Evolutionary conservation across 352 stramenopile species (phyloP), one percentile per base, ranked within the genome.

Genomic region (Plasmopara muralis): DNA sequence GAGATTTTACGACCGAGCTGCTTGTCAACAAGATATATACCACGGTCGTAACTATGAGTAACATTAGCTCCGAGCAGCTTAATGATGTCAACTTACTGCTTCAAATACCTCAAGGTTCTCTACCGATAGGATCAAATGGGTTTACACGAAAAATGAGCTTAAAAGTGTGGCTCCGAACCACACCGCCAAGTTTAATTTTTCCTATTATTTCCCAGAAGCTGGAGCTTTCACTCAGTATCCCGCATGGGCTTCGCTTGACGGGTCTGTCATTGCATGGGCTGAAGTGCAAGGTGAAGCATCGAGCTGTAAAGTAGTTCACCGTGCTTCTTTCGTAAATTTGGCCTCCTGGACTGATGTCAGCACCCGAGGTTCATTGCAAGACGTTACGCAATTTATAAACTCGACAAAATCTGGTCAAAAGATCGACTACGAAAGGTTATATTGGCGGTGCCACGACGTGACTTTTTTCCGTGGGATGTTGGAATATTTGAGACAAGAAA

Each of bases 261-360:
- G 20, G 20, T 25, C 3, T 3, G 20, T 25, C 1, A 25, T 25
- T 25, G 20, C 20, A 25, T 25, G 20, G 20, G 20, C 20, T 25
- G 20, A 25, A 25, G 20, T 25, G 20, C 20, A 68, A 43, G 48
- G 43, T 2, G 51, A 44, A 9, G 43, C 53, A 2, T 46, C 42
- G 28, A 63, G 29, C 14, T 52, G 33, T 33, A 63, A 57, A 10
- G 74, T 85, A 0, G 57, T 75, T 42, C 44, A 43, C 9, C 59
- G 47, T 47, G 43, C 62, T 10, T 72, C 66, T 0, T 30, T 40
- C 4, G 62, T 86, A 15, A 80, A 89, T 57, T 59, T 77, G 15
- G 58, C 61, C 16, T 85, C 74, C 14, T 89, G 79, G 79, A 62
- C 30, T 20, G 77, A 87, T 34, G 70, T 89, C 3, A 66, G 65